Evolutionary conservation across 441 rosid genomes (phyloP), one percentile per base, ranked within the genome.

Genomic region (Monsonia emarginata): DNA sequence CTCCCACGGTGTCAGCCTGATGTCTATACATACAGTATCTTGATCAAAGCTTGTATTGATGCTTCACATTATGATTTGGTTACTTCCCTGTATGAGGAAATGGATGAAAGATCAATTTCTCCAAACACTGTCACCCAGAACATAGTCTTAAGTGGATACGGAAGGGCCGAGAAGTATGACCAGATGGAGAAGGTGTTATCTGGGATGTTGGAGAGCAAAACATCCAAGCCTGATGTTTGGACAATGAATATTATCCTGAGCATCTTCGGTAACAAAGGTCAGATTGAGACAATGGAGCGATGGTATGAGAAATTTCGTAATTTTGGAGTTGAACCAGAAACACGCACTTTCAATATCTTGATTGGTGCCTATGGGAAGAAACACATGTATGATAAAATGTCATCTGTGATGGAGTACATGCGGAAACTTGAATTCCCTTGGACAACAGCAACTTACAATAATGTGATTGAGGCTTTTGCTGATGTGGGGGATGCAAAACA

Each of bases 351-450:
- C 74, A 93, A 93, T 71, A 87, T 88, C 61, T 74, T 93, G 79
- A 93, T 93, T 1, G 91, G 97, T 76, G 81, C 97, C 14, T 93
- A 90, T 38, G 97, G 96, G 63, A 90, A 87, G 88, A 90, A 85
- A 68, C 73, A 85, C 34, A 86, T 85, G 95, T 88, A 93, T 54
- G 95, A 88, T 69, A 87, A 92, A 80, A 89, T 92, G 96, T 90
- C 97, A 0, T 84, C 90, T 0, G 98, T 93, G 62, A 93, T 93
- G 97, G 95, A 90, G 75, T 87, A 85, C 83, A 87, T 93, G 97
- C 77, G 91, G 0, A 93, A 88, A 82, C 91, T 90, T 57, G 88
- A 88, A 70, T 90, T 85, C 65, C 93, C 96, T 0, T 93, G 98
- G 98, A 93, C 95, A 6, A 87, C 95, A 25, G 81, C 97, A 0